Evolutionary conservation across 75 land plant genomes (phyloP).

Genomic region (Cupressus sempervirens): DNA sequence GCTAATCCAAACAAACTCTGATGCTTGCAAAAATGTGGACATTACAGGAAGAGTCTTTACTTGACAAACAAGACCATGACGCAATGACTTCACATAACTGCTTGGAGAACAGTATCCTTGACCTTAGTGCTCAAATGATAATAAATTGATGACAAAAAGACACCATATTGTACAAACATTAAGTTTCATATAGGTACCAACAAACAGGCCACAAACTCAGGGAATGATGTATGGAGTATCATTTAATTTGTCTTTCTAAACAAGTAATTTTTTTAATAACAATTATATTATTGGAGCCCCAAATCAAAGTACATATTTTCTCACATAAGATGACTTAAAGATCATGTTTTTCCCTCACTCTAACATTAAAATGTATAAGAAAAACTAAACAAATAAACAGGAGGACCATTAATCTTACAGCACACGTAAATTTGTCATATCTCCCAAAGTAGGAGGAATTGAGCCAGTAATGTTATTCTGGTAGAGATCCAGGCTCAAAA

Average conservation of each 20-base stretch:
- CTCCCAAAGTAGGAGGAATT: conserved; percentile 44
- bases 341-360: neutral
- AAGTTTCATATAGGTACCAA: too few species aligned
- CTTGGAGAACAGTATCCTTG: too few species aligned
- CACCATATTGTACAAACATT: too few species aligned
- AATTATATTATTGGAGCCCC: neutral
- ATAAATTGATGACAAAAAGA: too few species aligned
- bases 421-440: conserved; percentile 27
- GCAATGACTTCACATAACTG: too few species aligned
- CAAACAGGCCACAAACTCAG: neutral
- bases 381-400: neutral
- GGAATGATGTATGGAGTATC: neutral
- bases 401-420: conserved; percentile 30
- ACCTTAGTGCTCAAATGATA: too few species aligned
- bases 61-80: too few species aligned
- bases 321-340: neutral
- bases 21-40: too few species aligned
- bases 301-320: neutral
- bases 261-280: neutral
- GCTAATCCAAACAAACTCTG: too few species aligned
- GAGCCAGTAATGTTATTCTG: conserved; percentile 57
- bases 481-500: conserved; percentile 51
- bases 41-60: too few species aligned
- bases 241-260: neutral
- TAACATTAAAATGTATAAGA: neutral